Percentiles rank a stretch among this genome's conserved stretches.
Conservation (phyloP, 2,329 filamentous ascomycete species). For the Pseudocercospora ulei region DNA sequence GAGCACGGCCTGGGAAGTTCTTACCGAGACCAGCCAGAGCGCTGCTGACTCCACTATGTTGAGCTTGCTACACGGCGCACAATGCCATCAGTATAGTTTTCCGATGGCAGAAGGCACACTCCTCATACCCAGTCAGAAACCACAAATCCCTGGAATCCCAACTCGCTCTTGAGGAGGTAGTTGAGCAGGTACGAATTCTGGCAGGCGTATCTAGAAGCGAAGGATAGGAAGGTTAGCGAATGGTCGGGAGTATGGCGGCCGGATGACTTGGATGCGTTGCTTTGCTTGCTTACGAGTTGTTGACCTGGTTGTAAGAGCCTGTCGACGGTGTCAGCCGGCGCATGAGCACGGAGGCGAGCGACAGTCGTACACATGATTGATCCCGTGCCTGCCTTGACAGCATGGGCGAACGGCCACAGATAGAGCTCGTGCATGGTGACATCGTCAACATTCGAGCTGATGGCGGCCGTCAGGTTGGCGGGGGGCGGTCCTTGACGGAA, state of each 20-base stretch:
- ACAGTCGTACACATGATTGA: conserved; percentile 42
- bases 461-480: conserved; percentile 50
- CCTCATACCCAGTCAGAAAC: conserved; percentile 58
- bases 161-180: conserved; percentile 64
- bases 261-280: conserved; percentile 84
- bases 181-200: conserved; percentile 71
- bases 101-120: no score
- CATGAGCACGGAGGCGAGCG: neutral
- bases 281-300: conserved; percentile 54
- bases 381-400: conserved; percentile 44
- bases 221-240: no score
- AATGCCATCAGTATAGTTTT: no score
- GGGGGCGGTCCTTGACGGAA: conserved; percentile 48
- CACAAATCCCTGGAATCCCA: conserved; percentile 72
- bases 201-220: conserved; percentile 63
- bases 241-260: no score
- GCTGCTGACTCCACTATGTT: conserved; percentile 57
- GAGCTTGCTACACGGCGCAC: no score
- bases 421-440: conserved; percentile 46
- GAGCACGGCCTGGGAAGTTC: conserved; percentile 83
- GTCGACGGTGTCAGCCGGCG: neutral
- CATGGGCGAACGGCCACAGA: conserved; percentile 44
- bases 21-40: conserved; percentile 59
- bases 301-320: conserved; percentile 61
- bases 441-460: conserved; percentile 55